Evolutionary conservation across 2,329 filamentous ascomycete genomes (phyloP), one percentile per base, ranked within the genome.

Genomic region (Aspergillus awamori): DNA sequence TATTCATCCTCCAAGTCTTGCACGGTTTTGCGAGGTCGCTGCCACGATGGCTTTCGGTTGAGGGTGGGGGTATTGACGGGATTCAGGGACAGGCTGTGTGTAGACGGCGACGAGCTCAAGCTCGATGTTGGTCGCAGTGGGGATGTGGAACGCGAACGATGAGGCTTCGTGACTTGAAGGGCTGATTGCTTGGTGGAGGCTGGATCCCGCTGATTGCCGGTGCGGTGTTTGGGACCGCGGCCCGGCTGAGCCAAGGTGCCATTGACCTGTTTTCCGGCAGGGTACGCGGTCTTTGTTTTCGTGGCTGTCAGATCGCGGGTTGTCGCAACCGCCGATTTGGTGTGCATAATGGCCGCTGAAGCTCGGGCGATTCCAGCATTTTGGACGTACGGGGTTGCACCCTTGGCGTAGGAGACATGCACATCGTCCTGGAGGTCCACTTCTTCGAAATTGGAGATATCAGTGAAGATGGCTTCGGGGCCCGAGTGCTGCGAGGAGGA

Each of bases 381-480:
- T 45, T 72, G 70, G 53, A 63, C 65, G 63, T 76, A 76, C 15
- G 73, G 69, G 48, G 70, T 65, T 15, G 65, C 61, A 56, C 73
- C 66, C 76, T 62, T 62, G 57, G 70, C 66, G 63, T 75, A 71
- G 54, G 74, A 67, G 24, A 72, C 28, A 28, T 83, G 82, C 26
- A 78, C 69, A 63, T 93, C 88, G 69, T 91, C 89, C 62, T 93
- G 89, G 30, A 98, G 86, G 11, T 90, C 92, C 74, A 97, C 97
- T 66, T 97, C 94, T 75, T 98, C 94, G 70, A 97, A 97, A 75
- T 97, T 88, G 65, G 87, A 88, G 60, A 89, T 86, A 72, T 96
- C 91, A 56, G 87, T 84, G 49, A 91, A 80, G 54, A 87, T 84
- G 67, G 84, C 86, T 71, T 89, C 87, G 26, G 79, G 77, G 68